Evolutionary conservation across 2,329 filamentous ascomycete genomes (phyloP), one percentile per base, ranked within the genome.

Genomic region (Onygenales sp.): DNA sequence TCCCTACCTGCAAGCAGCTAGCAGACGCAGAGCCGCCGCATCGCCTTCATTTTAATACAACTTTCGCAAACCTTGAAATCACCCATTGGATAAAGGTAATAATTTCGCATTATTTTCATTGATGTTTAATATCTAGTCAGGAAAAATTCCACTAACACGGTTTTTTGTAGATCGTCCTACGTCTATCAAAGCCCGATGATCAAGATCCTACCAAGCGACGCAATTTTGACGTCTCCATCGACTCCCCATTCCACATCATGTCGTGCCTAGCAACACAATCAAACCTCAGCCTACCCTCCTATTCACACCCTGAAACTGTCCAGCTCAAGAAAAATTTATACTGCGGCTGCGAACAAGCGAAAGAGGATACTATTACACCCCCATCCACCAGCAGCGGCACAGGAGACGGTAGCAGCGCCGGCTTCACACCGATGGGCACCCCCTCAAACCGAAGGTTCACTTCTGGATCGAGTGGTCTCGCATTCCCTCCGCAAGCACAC

Each of bases 191-290:
- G 61, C 75, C 86, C 11, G 91, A 95, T 61, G 80, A 84, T 41
- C 82, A 85, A 9, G 87, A 95, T 62, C 84, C 89, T 0, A 77
- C 76, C 1, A 91, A 91, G 65, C 82, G 90, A 58, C 82, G 90
- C 36, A 91, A 95, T 66, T 96, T 95, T 61, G 91, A 96, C 69
- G 95, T 95, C 63, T 95, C 89, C 60, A 96, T 96, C 61, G 91
- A 96, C 70, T 95, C 90, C 1, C 91, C 91, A 0, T 92, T 96
- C 66, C 92, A 92, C 57, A 89, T 95, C 45, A 85, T 95, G 47
- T 92, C 91, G 57, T 96, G 91, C 73, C 87, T 87, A 57, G 90
- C 91, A n/a, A 94, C 89, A 0, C 87, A 93, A 66, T 86, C 88
- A 49, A 95, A 95, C 69, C 95, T 87, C 31, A 83, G 84, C 10